A percentile compares a stretch with the other conserved stretches of the same genome.
phyloP scores from a whole-genome alignment of 306 rosid species.

The Trifolium repens region DNA sequence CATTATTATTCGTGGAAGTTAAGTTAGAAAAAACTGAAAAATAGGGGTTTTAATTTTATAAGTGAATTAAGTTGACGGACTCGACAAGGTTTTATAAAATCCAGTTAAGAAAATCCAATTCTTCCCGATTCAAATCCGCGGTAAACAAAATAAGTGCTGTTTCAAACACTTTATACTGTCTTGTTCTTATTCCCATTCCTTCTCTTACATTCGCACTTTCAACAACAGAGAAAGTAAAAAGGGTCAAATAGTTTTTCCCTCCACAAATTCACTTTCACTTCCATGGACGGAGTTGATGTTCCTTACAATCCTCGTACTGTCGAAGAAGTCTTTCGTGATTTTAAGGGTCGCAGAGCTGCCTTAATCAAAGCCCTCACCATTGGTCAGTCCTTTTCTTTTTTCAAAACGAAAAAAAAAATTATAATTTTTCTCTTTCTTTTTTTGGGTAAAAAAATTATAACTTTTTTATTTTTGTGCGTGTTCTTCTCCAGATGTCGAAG shows the following conservation, averaged over 20 bases:
- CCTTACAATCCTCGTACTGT: conserved; percentile 58
- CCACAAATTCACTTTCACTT: not conserved
- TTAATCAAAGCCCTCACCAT: conserved; percentile 60
- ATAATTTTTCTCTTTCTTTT: not conserved
- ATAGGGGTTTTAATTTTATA: no score
- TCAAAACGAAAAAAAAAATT: no score
- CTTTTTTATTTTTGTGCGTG: not conserved
- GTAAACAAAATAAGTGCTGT: not conserved
- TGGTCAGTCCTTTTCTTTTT: conserved; percentile 31
- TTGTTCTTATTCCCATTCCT: no score
- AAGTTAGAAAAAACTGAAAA: no score
- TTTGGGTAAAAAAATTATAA: not conserved
- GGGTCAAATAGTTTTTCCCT: conserved; percentile 43
- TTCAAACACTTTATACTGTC: no score
- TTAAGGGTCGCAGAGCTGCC: conserved; percentile 56
- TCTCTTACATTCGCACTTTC: not conserved
- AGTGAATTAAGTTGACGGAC: conserved; percentile 21
- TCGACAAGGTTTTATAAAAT: conserved; percentile 41
- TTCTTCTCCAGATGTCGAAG: conserved; percentile 49
- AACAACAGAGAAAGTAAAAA: not conserved
- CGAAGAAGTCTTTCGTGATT: conserved; percentile 57
- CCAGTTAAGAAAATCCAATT: conserved; percentile 28
- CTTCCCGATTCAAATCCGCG: conserved; percentile 50
- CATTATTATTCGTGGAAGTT: no score
- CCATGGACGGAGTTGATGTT: conserved; percentile 46